A percentile compares a stretch with the other conserved stretches of the same genome.
Conservation (phyloP, 306 rosid species). For the Sesbania bispinosa region DNA sequence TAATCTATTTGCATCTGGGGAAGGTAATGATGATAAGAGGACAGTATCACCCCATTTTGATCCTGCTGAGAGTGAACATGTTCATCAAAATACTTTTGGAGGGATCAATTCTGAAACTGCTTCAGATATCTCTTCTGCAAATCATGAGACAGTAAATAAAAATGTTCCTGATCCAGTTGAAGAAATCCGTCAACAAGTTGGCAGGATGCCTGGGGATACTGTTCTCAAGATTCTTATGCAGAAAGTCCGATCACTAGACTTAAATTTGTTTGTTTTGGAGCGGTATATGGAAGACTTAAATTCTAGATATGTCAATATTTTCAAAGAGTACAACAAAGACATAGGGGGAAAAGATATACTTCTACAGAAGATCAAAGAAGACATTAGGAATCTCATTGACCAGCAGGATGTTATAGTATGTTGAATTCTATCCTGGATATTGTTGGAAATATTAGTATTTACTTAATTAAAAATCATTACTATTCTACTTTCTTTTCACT, state of each 20-base stretch:
- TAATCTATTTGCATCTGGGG: constrained; percentile 38
- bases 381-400: constrained; percentile 50
- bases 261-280: constrained; percentile 79
- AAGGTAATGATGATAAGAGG: constrained; percentile 50
- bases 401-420: constrained; percentile 63
- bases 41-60: constrained; percentile 34
- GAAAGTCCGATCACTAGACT: constrained; percentile 84
- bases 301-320: constrained; percentile 67
- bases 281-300: constrained; percentile 76
- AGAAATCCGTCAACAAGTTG: constrained; percentile 73
- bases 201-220: constrained; percentile 97
- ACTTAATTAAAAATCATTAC: background rate
- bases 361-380: constrained; percentile 64
- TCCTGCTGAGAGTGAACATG: constrained; percentile 44
- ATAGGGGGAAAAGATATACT: constrained; percentile 48
- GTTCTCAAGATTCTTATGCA: constrained; percentile 94
- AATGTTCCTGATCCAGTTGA: constrained; percentile 62
- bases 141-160: constrained; percentile 44
- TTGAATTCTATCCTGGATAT: constrained; percentile 26
- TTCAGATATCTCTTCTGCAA: constrained; percentile 38
- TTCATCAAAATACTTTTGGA: constrained; percentile 15
- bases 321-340: constrained; percentile 68
- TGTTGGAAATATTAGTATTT: background rate
- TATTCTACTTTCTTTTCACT: no score
- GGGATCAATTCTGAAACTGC: constrained; percentile 40